Base-by-base conservation (phyloP, 2,329 filamentous ascomycete species). In the Rugonectria rugulosa region DNA sequence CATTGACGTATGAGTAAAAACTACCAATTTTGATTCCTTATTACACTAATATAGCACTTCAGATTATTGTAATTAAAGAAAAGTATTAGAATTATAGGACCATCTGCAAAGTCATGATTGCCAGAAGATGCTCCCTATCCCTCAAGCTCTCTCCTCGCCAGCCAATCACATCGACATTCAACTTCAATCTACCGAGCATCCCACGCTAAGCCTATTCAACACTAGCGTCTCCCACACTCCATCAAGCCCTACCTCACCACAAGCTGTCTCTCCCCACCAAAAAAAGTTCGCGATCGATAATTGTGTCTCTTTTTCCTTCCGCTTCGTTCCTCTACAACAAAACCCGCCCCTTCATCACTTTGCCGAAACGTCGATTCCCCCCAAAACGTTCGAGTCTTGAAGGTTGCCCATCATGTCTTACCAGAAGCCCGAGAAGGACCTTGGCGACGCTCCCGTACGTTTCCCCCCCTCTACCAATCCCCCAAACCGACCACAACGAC, bases 401-500 rank as follows among this genome's bases (percentile, higher is more conserved):
- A 85, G 88, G 86, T 57, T 67, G 71, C 72, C 71, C 80, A 89
- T 81, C 67, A 96, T 96, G 91, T 95, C 92, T 81, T 95, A 90
- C 88, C 86, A 96, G 81, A 96, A 97, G 88, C 82, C 85, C 76
- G 93, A 97, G 80, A 97, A 97, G 88, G 89, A 93, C 74, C 90
- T 91, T 80, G 90, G 86, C 82, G 93, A 97, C 78, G 88, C 88
- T 79, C 91, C 91, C 76, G 87, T 90, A 84, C 69, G 86, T 86
- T 63, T 40, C 37, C 9, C 15, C 15, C 24, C 20, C 29, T 14
- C 5, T 10, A 17, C 19, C 21, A 27, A 23, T 19, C 12, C 12
- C n/a, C 36, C n/a, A 42, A 40, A 42, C 8, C 11, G n/a, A n/a
- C n/a, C n/a, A n/a, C n/a, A n/a, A n/a, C n/a, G n/a, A n/a, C n/a